A percentile compares a stretch with the other conserved stretches of the same genome.
Evolutionary conservation across 2,329 filamentous ascomycete genomes (phyloP).

Genomic region (Aspergillus sp.): DNA sequence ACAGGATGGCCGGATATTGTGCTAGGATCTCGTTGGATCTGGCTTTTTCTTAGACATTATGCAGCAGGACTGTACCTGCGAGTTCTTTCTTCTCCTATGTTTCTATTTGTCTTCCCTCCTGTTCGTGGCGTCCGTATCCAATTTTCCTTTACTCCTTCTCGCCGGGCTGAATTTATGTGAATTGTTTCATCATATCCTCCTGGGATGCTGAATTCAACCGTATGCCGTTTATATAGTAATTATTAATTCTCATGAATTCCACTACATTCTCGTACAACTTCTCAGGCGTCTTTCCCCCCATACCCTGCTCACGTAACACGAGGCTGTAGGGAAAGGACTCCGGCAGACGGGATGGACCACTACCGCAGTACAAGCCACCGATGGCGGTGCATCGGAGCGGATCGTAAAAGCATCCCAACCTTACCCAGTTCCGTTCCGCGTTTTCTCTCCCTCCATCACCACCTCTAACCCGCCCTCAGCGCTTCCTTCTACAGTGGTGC

Average conservation of each 20-base stretch:
- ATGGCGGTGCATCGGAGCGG: conserved; percentile 34
- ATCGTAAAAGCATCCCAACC: conserved; percentile 36
- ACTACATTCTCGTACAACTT: too few relatives aligned
- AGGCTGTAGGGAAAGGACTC: neutral
- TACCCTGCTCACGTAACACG: neutral
- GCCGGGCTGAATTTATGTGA: conserved; percentile 28
- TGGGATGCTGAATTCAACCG: conserved; percentile 19
- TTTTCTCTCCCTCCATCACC: conserved; percentile 30
- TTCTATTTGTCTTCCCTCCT: conserved; percentile 27
- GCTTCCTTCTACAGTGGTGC: conserved; percentile 34
- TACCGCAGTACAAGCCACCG: conserved; percentile 22
- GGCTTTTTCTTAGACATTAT: conserved; percentile 27
- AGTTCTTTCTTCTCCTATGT: conserved; percentile 24
- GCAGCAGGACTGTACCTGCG: conserved; percentile 25
- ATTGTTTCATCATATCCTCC: conserved; percentile 5
- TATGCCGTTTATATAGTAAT: conserved; percentile 19
- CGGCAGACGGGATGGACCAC: conserved; percentile 5
- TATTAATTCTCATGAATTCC: neutral
- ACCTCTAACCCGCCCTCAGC: conserved; percentile 22
- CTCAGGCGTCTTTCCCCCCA: too few relatives aligned
- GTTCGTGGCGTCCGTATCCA: conserved; percentile 33
- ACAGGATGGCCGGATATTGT: conserved; percentile 13
- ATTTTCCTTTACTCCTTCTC: conserved; percentile 12
- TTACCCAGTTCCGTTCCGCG: conserved; percentile 25
- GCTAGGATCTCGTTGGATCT: conserved; percentile 25